Evolutionary conservation across 208 protist genomes (phyloP), one percentile per base, ranked within the genome.

Genomic region (Wallacemonas sp.): DNA sequence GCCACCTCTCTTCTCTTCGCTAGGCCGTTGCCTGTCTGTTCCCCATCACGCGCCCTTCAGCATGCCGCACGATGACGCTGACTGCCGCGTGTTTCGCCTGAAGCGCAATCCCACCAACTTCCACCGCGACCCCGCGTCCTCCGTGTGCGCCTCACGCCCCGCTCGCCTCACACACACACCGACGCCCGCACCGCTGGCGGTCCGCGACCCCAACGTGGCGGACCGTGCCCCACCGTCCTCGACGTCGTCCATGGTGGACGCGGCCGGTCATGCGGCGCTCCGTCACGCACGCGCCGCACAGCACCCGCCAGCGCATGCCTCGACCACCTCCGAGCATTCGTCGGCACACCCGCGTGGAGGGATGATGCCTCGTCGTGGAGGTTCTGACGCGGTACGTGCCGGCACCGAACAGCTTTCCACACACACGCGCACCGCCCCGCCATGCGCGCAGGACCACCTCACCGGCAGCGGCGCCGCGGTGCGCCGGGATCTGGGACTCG

Each of bases 401-500:
- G n/a, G 19, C 42, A n/a, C 17, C 22, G 42, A 12, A 22, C 9
- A n/a, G 17, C 42, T 48, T 48, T 6, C 17, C 9, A 48, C 9
- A 19, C 19, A 22, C 42, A n/a, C 22, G 17, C 42, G 42, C 5
- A 5, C 5, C 19, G 42, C 42, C 42, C 50, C 50, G 30, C 15
- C 26, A 32, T 57, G 73, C 6, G 73, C 73, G 0, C 34, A 52
- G 33, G 37, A 38, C 2, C 73, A 78, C 54, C 67, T 78, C 21
- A 48, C 53, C 32, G 73, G 73, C 26, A 62, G 39, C 24, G 73
- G 67, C 2, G 73, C 73, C 4, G 21, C 68, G 26, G 73, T 78
- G 2, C 39, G 45, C 6, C 44, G 53, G 24, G 41, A 54, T 4
- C 67, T 48, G 0, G 63, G 55, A 37, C 32, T 63, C 36, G 67